Base-by-base conservation (phyloP, 768 basidiomycete species). In the Boletus rubroflammeus region DNA sequence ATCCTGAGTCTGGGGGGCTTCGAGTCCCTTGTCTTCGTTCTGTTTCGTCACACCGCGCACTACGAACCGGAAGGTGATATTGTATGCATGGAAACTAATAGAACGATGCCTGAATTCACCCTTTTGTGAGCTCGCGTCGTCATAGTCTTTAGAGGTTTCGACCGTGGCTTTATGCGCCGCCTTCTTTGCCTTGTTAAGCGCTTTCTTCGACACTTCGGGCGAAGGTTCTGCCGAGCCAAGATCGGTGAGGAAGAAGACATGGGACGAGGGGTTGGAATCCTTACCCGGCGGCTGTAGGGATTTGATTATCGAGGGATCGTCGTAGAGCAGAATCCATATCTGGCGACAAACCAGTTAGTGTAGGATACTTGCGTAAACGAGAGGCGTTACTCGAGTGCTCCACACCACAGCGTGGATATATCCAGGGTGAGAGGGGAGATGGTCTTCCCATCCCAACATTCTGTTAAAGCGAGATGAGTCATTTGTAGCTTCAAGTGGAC, bases 161-260 rank as follows among this genome's bases (percentile, higher is more conserved):
- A 81, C 76, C 0, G 75, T 75, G 62, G 84, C 68, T 48, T 63
- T 88, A 57, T 78, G 76, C 1, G 84, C 85, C 0, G 86, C 80
- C 68, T 90, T 93, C 72, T 91, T 93, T 13, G 89, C 90, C 69
- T 89, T 93, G 72, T 90, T 91, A 67, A 85, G 85, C 0, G 88
- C 88, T 67, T 91, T 90, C 69, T 90, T 90, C 71, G 85, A 86
- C 5, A 56, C 38, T 36, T 69, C 67, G 8, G 51, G 32, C 9
- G 56, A 38, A 6, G 48, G 32, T 51, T 65, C 67, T 63, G 54
- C 26, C 21, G 31, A 17, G 31, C 14, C 21, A 26, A 21, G 38
- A 38, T 59, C 26, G 32, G 47, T 58, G 25, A 42, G 9, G 14
- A 51, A 36, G 21, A 83, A 68, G 31, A 21, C 35, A 25, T 10